These are phyloP conservation scores for Mycena metata DNA, from an alignment of 768 basidiomycete species.

Conservation along the genomic window DNA sequence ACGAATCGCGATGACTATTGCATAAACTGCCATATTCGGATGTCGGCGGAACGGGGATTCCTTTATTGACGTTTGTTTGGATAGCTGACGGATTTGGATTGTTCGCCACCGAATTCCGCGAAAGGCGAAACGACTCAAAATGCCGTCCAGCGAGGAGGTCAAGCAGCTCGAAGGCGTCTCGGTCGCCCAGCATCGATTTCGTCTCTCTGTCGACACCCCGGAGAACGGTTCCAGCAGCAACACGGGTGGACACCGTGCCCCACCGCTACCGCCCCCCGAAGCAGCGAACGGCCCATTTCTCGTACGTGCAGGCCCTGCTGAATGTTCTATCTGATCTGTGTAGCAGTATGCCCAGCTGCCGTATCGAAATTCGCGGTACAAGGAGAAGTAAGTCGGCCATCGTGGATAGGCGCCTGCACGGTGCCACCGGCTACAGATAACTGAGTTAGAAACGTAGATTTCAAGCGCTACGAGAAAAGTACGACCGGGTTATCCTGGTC, in stretches of 20 bases:
- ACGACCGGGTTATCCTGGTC: conserved; percentile 59
- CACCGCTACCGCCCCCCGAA: background rate
- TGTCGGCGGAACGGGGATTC: conserved; percentile 8
- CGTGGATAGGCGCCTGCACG: background rate
- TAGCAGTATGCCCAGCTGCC: conserved; percentile 23
- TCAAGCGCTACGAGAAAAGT: conserved; percentile 59
- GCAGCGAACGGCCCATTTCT: conserved; percentile 17
- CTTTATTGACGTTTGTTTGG: conserved; percentile 19
- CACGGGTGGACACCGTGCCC: background rate
- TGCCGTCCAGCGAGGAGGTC: conserved; percentile 28
- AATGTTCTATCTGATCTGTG: conserved; percentile 6
- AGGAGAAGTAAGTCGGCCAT: conserved; percentile 47
- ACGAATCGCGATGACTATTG: no score
- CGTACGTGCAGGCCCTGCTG: background rate
- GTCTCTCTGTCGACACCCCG: conserved; percentile 22
- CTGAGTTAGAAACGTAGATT: conserved; percentile 50
- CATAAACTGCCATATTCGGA: conserved; percentile 11
- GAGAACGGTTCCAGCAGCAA: conserved; percentile 6
- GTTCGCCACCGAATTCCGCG: conserved; percentile 8
- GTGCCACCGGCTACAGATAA: background rate
- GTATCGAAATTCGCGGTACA: conserved; percentile 42
- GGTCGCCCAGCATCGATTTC: conserved; percentile 34
- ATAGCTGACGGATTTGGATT: no score
- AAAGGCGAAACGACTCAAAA: background rate
- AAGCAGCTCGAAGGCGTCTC: conserved; percentile 25